A percentile compares a stretch with the other conserved stretches of the same genome.
These are phyloP conservation scores for Delonix regia DNA, from an alignment of 306 rosid genomes.

Conservation along the genomic window DNA sequence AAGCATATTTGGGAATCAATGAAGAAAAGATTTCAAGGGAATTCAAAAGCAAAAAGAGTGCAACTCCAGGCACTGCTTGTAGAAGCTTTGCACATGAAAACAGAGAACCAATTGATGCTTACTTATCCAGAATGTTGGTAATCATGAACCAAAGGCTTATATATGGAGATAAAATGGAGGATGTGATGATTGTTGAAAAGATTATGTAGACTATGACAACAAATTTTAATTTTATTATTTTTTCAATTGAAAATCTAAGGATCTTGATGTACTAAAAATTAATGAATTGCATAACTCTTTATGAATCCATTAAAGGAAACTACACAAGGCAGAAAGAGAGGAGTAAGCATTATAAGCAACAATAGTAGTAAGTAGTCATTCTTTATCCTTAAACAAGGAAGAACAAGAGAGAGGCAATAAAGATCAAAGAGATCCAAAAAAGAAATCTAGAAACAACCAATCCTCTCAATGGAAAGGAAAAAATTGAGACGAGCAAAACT, in stretches of 20 bases:
- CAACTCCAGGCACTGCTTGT: too few relatives aligned
- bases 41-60: too few relatives aligned
- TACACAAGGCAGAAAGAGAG: neutral
- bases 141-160: neutral
- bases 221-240: neutral
- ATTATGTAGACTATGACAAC: neutral
- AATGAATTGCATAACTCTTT: neutral
- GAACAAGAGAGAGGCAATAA: accelerated
- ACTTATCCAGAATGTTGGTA: neutral
- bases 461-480: too few relatives aligned
- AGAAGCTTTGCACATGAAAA: too few relatives aligned
- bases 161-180: neutral
- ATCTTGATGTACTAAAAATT: neutral
- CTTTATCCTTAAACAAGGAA: neutral
- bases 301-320: neutral
- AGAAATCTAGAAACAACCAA: too few relatives aligned
- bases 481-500: neutral
- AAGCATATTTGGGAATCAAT: too few relatives aligned
- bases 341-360: neutral
- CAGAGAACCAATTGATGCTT: neutral
- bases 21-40: too few relatives aligned
- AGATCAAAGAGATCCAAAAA: too few relatives aligned
- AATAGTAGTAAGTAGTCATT: too few relatives aligned
- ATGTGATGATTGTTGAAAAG: neutral
- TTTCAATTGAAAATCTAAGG: neutral